phyloP scores from a whole-genome alignment of 1,284 basidiomycete species.

The Stygiomarasmius scandens region DNA sequence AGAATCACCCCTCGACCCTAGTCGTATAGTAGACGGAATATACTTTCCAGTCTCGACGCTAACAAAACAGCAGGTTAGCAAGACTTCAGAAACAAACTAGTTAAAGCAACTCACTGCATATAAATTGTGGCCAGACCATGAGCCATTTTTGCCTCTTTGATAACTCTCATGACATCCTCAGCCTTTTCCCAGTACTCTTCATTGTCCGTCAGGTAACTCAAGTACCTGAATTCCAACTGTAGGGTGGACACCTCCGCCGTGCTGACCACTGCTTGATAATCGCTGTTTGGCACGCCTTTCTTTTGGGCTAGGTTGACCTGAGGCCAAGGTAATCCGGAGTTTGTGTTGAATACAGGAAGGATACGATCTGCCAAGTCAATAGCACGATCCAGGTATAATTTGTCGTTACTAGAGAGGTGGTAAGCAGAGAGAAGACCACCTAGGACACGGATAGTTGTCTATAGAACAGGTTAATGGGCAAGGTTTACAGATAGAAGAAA shows the following conservation, averaged over 20 bases:
- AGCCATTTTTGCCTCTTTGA: constrained; percentile 63
- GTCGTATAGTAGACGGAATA: constrained; percentile 76
- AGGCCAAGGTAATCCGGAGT: constrained; percentile 81
- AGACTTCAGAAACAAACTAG: background rate
- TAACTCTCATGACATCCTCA: constrained; percentile 77
- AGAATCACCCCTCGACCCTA: constrained; percentile 93
- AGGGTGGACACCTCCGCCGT: constrained; percentile 86
- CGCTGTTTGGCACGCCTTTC: constrained; percentile 65
- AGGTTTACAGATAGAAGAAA: background rate
- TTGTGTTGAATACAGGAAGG: constrained; percentile 83
- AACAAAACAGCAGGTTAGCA: constrained; percentile 1
- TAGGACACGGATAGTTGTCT: constrained; percentile 48
- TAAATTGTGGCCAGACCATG: constrained; percentile 87
- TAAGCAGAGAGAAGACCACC: constrained; percentile 78
- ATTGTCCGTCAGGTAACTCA: constrained; percentile 81
- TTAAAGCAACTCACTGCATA: constrained; percentile 58
- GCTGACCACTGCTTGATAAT: constrained; percentile 71
- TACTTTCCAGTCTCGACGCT: constrained; percentile 75
- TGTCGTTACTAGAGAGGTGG: constrained; percentile 67
- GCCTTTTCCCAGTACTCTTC: constrained; percentile 81
- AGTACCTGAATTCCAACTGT: constrained; percentile 89
- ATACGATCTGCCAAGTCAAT: constrained; percentile 84
- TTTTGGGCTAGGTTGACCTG: constrained; percentile 75
- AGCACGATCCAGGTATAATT: constrained; percentile 75
- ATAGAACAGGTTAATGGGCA: too few relatives aligned